Evolutionary conservation across 2,329 filamentous ascomycete species (phyloP), one percentile per base, ranked within the genome.

Genomic region (Pseudocercospora musae): DNA sequence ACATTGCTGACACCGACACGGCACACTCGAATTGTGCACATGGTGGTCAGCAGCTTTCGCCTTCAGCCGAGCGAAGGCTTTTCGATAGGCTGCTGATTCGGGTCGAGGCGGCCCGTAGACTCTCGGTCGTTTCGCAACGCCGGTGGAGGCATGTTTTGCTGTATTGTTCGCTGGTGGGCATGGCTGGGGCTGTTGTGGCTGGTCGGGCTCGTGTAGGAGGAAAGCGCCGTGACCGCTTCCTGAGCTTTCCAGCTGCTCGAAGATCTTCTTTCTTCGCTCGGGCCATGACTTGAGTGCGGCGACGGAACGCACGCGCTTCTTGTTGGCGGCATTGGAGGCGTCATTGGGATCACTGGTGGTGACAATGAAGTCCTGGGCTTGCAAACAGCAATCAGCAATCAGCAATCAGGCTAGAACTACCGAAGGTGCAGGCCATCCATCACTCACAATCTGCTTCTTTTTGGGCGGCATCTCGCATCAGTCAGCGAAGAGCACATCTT

Each of bases 271-370:
- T 11, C 70, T 62, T 15, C 69, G 63, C 59, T 69, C 69, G 25
- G 68, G 71, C 71, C 66, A 73, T 49, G 66, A 72, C 52, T 68
- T 69, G 46, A 72, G 60, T 1, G 72, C 72, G 4, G 72, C 72
- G 11, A 69, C 67, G 1, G 67, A 69, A 4, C 72, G 67, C 4
- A 74, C 69, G 8, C 70, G 68, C 54, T 69, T 69, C 62, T 72
- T 72, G 66, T 73, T 70, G 15, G 67, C 70, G 2, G 63, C 62
- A 20, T 64, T 65, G 7, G 49, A 65, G 21, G 66, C 61, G 37
- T 66, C 66, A 37, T 62, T 62, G 6, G 71, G 69, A 55, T 70
- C 63, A 27, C 63, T 63, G 23, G 70, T 70, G 9, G 68, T 70
- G 31, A 73, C 71, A n/a, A 74, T 69, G 62, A 74, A 74, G 44